Base-by-base conservation (phyloP, 106 monocot genomes). In the Dendrobium officinale region DNA sequence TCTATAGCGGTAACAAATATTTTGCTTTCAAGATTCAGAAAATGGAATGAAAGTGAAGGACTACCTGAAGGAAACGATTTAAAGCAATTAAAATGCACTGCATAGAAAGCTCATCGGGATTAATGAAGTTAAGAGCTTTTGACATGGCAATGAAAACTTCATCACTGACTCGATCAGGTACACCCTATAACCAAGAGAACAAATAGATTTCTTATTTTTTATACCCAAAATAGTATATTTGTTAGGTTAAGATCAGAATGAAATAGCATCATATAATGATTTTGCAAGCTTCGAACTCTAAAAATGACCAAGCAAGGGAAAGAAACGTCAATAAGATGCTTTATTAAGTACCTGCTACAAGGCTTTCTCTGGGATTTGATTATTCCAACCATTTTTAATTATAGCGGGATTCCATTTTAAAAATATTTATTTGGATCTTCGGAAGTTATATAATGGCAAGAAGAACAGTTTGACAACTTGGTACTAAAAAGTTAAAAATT, bases 131-230 rank as follows among this genome's bases (percentile, higher is more conserved):
- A 42, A 98, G 95, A 83, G 98, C 98, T 78, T 98, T 98, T 4
- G 98, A 98, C 98, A 98, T 95, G 59, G 98, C 94, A 87, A 98
- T 90, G 82, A 98, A 98, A 72, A 98, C 98, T 85, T 98, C 95
- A 86, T 98, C 98, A 85, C 87, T 98, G 44, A 98, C 98, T 79
- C 98, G 87, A 79, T 91, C 92, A 78, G 98, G 98, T 19, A 98
- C 92, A 80, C 98, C 98, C 95, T 98, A 83, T 51, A 76, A 76
- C 2, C 2, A 47, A 27, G 16, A 76, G 51, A 24, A 70, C 15
- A 33, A 70, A 37, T 37, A 70, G 15, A 2, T 16, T 70, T 37
- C 6, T 70, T 10, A 13, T 33, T 15, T 11, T 70, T 37, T 29
- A 70, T 8, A 33, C 33, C 33, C 11, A 2, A 40, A 70, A 33